Base-by-base conservation (phyloP, 495 filamentous ascomycete species). In the Penicillium arizonense region DNA sequence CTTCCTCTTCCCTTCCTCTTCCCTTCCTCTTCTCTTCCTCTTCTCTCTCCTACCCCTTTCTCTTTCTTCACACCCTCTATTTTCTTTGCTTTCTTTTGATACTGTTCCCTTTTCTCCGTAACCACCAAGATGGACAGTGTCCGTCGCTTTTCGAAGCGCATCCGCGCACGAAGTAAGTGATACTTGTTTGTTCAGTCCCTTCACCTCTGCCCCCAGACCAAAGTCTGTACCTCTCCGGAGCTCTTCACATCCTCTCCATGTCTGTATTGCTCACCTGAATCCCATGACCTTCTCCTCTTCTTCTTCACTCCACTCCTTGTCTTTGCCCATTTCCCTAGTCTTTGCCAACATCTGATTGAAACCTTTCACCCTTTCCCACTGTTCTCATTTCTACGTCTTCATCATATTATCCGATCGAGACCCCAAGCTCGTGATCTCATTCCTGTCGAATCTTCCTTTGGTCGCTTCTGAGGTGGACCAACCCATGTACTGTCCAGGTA, bases 31-130 rank as follows among this genome's bases (percentile, higher is more conserved):
- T 44, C 35, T 48, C 10, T 21, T 39, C 43, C 36, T 51, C 40
- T 37, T 33, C 18, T 49, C 32, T 36, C 37, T 48, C 23, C 13
- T 20, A 34, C 36, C 23, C 41, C 2, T 36, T 40, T 18, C 46
- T 37, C 6, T 28, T 32, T 10, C 39, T 38, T 36, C 23, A 13
- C 44, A 16, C 24, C 10, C 26, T 34, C 18, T 9, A 23, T 50
- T 51, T 24, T 52, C 30, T 50, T 30, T 30, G 28, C 14, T 24
- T 28, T 42, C 45, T 34, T 24, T 47, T 38, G 45, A 47, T 51
- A 45, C 41, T 44, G 26, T 55, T 56, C 34, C 6, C 11, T 44
- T 44, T 32, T 18, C 3, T 33, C 10, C 39, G 28, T 26, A 20
- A 23, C 8, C 18, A 16, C 16, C 18, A 42, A 43, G 11, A 50